A percentile compares a stretch with the other conserved stretches of the same genome.
Conservation (phyloP, 78 protist species). For the Cavenderia fasciculata region DNA sequence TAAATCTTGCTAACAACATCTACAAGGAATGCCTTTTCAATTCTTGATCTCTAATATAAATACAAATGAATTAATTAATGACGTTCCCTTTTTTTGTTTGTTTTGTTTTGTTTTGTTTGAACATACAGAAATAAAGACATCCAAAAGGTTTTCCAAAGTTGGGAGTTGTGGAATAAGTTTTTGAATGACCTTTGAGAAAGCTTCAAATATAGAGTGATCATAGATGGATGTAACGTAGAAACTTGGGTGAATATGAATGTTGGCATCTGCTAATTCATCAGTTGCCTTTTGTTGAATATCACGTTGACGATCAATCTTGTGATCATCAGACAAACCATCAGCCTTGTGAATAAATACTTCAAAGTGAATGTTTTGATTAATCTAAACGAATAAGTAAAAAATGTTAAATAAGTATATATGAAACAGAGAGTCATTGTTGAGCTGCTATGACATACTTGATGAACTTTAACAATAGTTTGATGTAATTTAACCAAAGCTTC, state of each 20-base stretch:
- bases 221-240: conserved; percentile 97
- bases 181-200: conserved; percentile 96
- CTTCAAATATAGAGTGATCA: conserved; percentile 98
- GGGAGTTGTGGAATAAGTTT: conserved; percentile 96
- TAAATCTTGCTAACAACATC: conserved; percentile 96
- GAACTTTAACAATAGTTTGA: conserved; percentile 77
- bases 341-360: conserved; percentile 98
- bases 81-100: neutral
- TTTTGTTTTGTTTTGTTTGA: neutral
- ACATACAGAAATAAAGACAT: conserved; percentile 89
- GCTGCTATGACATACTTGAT: conserved; percentile 24
- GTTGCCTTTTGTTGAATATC: conserved; percentile 90
- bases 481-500: conserved; percentile 84
- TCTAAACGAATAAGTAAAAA: neutral
- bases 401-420: neutral
- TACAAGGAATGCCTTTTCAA: conserved; percentile 96
- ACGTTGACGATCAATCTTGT: conserved; percentile 90
- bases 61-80: neutral
- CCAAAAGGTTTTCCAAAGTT: conserved; percentile 93
- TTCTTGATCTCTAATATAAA: conserved; percentile 84
- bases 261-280: conserved; percentile 86
- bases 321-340: conserved; percentile 93
- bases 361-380: conserved; percentile 88
- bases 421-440: no score
- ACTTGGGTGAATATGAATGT: conserved; percentile 79